Percentiles rank a stretch among this genome's conserved stretches.
Conservation (phyloP, 306 rosid species). For the Malus fusca region DNA sequence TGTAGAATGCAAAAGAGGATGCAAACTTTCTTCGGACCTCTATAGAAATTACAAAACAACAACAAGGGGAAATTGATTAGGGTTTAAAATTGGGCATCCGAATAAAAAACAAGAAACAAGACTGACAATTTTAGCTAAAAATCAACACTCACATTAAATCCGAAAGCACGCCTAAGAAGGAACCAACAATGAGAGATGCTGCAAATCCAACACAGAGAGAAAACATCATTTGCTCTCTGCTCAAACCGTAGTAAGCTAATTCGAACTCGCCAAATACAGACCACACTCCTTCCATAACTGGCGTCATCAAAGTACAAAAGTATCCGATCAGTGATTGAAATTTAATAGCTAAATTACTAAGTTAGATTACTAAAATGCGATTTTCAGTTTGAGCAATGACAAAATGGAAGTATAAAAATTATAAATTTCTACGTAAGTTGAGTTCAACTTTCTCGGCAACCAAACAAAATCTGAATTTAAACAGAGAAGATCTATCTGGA, state of each 20-base stretch:
- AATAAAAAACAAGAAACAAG: constrained; percentile 4
- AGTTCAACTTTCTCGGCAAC: constrained; percentile 19
- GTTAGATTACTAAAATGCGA: not conserved
- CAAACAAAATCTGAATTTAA: constrained; percentile 5
- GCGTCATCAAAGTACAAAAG: not conserved
- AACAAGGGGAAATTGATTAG: not conserved
- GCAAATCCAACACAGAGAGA: constrained; percentile 66
- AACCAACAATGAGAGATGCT: constrained; percentile 54
- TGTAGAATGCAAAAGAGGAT: constrained; percentile 66
- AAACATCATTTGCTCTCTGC: constrained; percentile 48
- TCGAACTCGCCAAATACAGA: constrained; percentile 73
- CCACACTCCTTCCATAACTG: constrained; percentile 83
- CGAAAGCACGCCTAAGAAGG: constrained; percentile 64
- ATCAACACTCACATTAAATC: constrained; percentile 61
- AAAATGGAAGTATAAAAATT: constrained; percentile 2
- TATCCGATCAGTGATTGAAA: constrained; percentile 22
- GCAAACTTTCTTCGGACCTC: constrained; percentile 79
- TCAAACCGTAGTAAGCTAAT: constrained; percentile 52
- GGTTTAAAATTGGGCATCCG: not conserved
- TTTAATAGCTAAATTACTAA: not conserved
- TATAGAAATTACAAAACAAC: constrained; percentile 14
- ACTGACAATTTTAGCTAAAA: not conserved
- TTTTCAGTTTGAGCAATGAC: not conserved
- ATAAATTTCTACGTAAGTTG: not conserved
- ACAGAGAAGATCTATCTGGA: not conserved